Evolutionary conservation across 441 rosid genomes (phyloP).

Genomic region (Gossypium lobatum): DNA sequence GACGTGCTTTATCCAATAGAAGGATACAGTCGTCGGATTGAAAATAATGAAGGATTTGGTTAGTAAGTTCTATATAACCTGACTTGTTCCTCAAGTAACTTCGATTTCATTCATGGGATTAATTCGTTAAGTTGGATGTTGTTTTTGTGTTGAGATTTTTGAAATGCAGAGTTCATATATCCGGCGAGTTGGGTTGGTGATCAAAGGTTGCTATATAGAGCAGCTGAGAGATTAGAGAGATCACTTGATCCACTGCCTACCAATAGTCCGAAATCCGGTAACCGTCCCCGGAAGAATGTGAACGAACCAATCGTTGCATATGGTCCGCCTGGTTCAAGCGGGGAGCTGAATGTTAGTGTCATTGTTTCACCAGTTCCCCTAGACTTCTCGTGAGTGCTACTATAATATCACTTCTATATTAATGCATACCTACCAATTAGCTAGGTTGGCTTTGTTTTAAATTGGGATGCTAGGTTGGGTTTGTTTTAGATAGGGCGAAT

Average conservation of each 20-base stretch:
- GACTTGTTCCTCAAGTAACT: not conserved
- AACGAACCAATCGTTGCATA: constrained; percentile 75
- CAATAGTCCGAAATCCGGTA: constrained; percentile 18
- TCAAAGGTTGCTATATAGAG: constrained; percentile 67
- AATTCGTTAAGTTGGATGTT: not conserved
- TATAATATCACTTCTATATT: not conserved
- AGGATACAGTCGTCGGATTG: constrained; percentile 72
- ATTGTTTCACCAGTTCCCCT: constrained; percentile 73
- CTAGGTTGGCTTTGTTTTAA: too few species aligned
- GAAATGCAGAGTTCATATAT: constrained; percentile 57
- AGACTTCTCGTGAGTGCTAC: constrained; percentile 63
- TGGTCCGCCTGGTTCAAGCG: constrained; percentile 82
- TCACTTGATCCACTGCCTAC: constrained; percentile 76
- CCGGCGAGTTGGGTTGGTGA: constrained; percentile 82
- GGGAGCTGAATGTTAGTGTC: constrained; percentile 87
- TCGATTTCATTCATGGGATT: not conserved
- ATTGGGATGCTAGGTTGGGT: too few species aligned
- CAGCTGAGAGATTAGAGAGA: constrained; percentile 55
- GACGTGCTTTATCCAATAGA: constrained; percentile 71
- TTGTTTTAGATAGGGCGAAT: too few species aligned
- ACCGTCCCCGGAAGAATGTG: constrained; percentile 31
- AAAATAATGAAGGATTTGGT: constrained; percentile 76
- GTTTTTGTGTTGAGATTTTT: not conserved
- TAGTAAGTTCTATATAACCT: constrained; percentile 29
- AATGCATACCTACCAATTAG: too few species aligned